These are phyloP conservation scores for Phellopilus nigrolimitatus DNA, from an alignment of 1,284 basidiomycete genomes.

Conservation along the genomic window DNA sequence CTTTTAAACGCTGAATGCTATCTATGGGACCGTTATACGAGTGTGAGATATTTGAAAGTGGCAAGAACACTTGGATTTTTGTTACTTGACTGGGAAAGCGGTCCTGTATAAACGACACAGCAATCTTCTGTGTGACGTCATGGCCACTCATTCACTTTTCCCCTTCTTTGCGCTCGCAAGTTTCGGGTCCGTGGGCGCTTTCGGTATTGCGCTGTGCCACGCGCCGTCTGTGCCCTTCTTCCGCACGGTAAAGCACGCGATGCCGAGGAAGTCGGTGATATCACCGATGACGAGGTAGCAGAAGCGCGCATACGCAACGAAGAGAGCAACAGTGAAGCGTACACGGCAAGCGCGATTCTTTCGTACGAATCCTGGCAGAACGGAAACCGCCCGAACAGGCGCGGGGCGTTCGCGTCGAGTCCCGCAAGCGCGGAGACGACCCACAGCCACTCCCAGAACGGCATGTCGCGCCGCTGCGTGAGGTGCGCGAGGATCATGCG, in stretches of 20 bases:
- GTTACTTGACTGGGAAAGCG: too few relatives aligned
- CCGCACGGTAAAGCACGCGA: conserved; percentile 86
- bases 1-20: background rate
- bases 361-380: conserved; percentile 62
- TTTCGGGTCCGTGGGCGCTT: background rate
- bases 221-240: conserved; percentile 73
- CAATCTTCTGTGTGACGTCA: background rate
- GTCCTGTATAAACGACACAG: too few relatives aligned
- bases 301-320: conserved; percentile 75
- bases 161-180: background rate
- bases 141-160: background rate
- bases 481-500: conserved; percentile 93
- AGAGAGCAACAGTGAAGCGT: conserved; percentile 62
- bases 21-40: too few relatives aligned
- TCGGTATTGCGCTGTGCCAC: conserved; percentile 42
- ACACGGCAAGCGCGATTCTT: conserved; percentile 63
- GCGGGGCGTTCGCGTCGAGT: conserved; percentile 76
- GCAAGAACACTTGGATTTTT: too few relatives aligned
- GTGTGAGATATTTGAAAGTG: too few relatives aligned
- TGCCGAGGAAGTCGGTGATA: conserved; percentile 83
- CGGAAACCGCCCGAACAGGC: conserved; percentile 70
- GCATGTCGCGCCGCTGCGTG: conserved; percentile 64
- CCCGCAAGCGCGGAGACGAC: conserved; percentile 76
- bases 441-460: conserved; percentile 85
- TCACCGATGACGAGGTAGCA: conserved; percentile 78